Evolutionary conservation across 2,329 filamentous ascomycete genomes (phyloP).

Genomic region (Fusarium verrucosum): DNA sequence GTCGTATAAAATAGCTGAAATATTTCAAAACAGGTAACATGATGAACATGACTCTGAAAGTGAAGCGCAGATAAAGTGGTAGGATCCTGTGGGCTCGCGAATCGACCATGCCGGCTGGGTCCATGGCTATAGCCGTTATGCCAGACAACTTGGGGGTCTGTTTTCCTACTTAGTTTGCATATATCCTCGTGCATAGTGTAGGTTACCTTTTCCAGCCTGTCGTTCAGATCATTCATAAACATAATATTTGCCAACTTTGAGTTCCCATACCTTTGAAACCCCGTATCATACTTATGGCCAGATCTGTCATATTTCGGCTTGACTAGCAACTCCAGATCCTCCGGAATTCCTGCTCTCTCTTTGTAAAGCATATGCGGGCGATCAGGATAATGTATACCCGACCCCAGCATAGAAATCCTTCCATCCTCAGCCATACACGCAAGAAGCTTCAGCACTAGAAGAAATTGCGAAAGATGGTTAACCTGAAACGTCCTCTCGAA

Average conservation of each 20-base stretch:
- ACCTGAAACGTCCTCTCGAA: conserved; percentile 37
- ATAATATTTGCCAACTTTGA: conserved; percentile 39
- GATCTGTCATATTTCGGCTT: conserved; percentile 7
- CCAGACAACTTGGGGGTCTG: conserved; percentile 29
- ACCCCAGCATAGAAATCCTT: conserved; percentile 27
- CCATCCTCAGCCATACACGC: conserved; percentile 25
- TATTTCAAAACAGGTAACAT: conserved; percentile 12
- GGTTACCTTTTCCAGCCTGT: conserved; percentile 19
- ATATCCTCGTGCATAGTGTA: rapidly evolving
- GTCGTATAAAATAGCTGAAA: conserved; percentile 18
- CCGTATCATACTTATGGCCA: conserved; percentile 31
- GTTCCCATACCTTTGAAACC: conserved; percentile 39
- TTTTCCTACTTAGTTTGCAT: not conserved
- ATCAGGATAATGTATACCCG: conserved; percentile 23
- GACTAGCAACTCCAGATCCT: not conserved
- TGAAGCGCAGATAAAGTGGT: not conserved
- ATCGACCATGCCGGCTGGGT: conserved; percentile 38
- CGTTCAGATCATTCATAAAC: conserved; percentile 42
- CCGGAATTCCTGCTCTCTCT: conserved; percentile 16
- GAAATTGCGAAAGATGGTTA: conserved; percentile 30
- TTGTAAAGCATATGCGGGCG: conserved; percentile 25
- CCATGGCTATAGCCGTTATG: conserved; percentile 37
- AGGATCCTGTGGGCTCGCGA: conserved; percentile 32
- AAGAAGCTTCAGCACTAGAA: conserved; percentile 36
- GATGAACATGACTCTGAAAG: not conserved